Evolutionary conservation across 176 grass and related monocot species (phyloP), one percentile per base, ranked within the genome.

Genomic region (Aegilops bicornis): DNA sequence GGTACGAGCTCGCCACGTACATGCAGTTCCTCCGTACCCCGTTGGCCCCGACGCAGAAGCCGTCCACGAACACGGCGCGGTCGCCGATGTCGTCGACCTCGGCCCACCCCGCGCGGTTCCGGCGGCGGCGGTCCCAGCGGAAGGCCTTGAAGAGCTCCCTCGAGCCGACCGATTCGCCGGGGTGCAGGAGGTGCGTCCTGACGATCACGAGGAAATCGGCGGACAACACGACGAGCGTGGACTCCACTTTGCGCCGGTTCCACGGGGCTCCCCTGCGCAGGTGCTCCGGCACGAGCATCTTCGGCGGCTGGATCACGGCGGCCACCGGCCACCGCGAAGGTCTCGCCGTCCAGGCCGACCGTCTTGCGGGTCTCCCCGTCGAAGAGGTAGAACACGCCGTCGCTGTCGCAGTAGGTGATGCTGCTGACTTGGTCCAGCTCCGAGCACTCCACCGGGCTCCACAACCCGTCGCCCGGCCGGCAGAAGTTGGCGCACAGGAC

Each of bases 41-140:
- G 37, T 80, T 80, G 77, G 66, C 85, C 54, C 65, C 85, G 9
- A 81, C 68, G 27, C 54, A 80, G 25, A 87, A 10, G 77, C 73
- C 67, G 54, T 81, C 78, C 8, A 81, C 66, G 67, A 87, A 64
- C 56, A 81, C 54, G 13, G 77, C 67, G 5, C 68, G 85, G 13
- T 74, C 58, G 27, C 78, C 69, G 13, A 65, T 13, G 69, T 33
- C 54, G 27, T 37, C 12, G 4, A 80, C 54, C 77, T 62, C 48
- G 27, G 54, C 79, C 77, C 76, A 86, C 23, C 61, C 11, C 10
- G 32, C 1, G 19, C 1, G 7, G 29, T 7, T 17, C 6, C 24
- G 7, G 24, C 3, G 2, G 35, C 36, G 20, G 69, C 8, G 10
- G 16, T 47, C 64, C 6, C 19, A 36, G 14, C 77, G 85, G 76